Evolutionary conservation across 306 rosid species (phyloP), one percentile per base, ranked within the genome.

Genomic region (Ormosia emarginata): DNA sequence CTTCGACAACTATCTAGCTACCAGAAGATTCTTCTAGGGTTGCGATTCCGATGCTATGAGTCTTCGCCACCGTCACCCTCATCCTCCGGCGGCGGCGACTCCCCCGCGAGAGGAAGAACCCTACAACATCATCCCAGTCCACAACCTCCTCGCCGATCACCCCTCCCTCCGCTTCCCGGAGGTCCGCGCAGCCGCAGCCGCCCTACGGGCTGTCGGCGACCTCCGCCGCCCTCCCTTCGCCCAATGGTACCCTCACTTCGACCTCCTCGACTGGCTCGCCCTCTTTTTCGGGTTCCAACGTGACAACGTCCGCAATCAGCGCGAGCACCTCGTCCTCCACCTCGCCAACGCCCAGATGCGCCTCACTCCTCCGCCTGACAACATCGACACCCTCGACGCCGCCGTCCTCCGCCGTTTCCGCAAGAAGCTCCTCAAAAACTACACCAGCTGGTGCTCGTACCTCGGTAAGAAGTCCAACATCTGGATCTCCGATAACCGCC

Each of bases 331-430:
- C 0, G 95, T 93, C 1, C 99, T 95, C 71, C 99, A 95, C 87
- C 90, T 95, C 3, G 98, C 97, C 14, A 95, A 95, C 82, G 96
- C 96, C 29, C 98, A 95, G 95, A 93, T 95, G 99, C 95, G 99
- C 7, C 90, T 93, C 64, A 86, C 86, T 4, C 97, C 97, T 76
- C 97, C 99, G 18, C 98, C 99, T 15, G 98, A 93, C 79, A 95
- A 92, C 85, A 92, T 93, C 70, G 99, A 95, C 58, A 84, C 87
- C 0, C 87, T 95, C 3, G 98, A 95, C 57, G 88, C 73, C 55
- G 4, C 41, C 57, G 99, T 93, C 37, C 79, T 95, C 74, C 92
- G 97, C 8, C 88, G 88, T n/a, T 95, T 93, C 76, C 91, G 98
- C 5, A 88, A 44, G 79, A 95, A 93, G 89, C 92, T 95, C 1